These are phyloP conservation scores for Curvularia eragrostidis DNA, from an alignment of 2,329 filamentous ascomycete species.

Conservation along the genomic window DNA sequence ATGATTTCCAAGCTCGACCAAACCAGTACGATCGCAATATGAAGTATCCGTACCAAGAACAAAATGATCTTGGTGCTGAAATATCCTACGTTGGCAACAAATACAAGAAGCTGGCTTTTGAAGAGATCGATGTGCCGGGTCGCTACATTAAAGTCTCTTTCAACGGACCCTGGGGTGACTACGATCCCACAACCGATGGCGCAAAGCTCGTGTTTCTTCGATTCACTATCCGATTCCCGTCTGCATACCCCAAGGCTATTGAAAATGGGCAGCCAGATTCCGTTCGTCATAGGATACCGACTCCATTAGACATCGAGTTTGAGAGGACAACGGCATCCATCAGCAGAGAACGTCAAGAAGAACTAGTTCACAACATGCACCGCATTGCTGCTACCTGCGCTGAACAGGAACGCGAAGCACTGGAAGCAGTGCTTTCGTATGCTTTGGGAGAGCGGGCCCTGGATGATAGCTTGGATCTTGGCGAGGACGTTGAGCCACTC, in stretches of 20 bases:
- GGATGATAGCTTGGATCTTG: conserved; percentile 60
- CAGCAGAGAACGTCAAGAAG: conserved; percentile 57
- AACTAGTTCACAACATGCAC: conserved; percentile 59
- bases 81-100: conserved; percentile 67
- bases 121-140: conserved; percentile 63
- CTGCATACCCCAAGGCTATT: conserved; percentile 62
- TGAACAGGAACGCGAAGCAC: conserved; percentile 60
- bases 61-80: conserved; percentile 60
- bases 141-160: conserved; percentile 63
- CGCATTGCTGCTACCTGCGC: conserved; percentile 64
- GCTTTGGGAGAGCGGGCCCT: conserved; percentile 65
- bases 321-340: conserved; percentile 64
- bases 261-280: conserved; percentile 36
- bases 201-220: conserved; percentile 61
- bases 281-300: conserved; percentile 46
- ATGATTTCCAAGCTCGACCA: conserved; percentile 27
- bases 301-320: conserved; percentile 59
- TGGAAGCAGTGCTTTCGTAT: conserved; percentile 68
- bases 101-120: conserved; percentile 66
- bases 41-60: conserved; percentile 53
- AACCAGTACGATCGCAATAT: conserved; percentile 23
- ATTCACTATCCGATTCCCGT: conserved; percentile 65
- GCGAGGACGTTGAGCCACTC: conserved; percentile 62
- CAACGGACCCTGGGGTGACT: conserved; percentile 65
- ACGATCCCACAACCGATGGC: conserved; percentile 32